Evolutionary conservation across 2,329 filamentous ascomycete species (phyloP), one percentile per base, ranked within the genome.

Genomic region (Elsinoe perseae): DNA sequence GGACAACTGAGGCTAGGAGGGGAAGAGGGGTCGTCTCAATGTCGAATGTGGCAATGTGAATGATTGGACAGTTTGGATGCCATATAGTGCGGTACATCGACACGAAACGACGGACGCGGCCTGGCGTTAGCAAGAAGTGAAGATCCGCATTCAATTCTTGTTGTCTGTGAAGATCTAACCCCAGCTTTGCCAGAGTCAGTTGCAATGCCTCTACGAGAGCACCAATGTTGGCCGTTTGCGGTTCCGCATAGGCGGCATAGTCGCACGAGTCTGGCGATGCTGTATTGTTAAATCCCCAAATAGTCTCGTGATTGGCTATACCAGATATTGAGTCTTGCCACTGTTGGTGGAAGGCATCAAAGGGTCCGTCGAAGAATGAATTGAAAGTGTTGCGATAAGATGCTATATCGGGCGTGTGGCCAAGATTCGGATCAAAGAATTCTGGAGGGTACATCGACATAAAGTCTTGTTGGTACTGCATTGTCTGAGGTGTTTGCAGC

Each of bases 21-120:
- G 57, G 27, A 18, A 56, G 42, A 9, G 53, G 38, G 9, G 40
- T 34, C 10, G 38, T 56, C 40, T 56, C 53, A 36, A 56, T 56
- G 40, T 56, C 42, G 28, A 56, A 56, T n/a, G 38, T 56, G 18
- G 53, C 53, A 42, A 56, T 56, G 34, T 56, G 53, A 1, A 56
- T 56, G 40, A 56, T 44, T 5, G 53, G 53, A 44, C 53, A 56
- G 36, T 56, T 56, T 5, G 53, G 53, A 34, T 56, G 53, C 53
- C 53, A 56, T 7, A 46, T 56, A 40, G 32, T 56, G 21, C 38
- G 21, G 25, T 56, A 56, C 53, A 56, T 56, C 16, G 21, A 18
- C 5, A 48, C 53, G 40, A 56, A 56, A 4, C 53, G 53, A 25
- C 53, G 53, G 3, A 56, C 53, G 6, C 53, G 23, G 12, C 21